phyloP scores from a whole-genome alignment of 2,329 filamentous ascomycete genomes.

The Fusarium sp. region DNA sequence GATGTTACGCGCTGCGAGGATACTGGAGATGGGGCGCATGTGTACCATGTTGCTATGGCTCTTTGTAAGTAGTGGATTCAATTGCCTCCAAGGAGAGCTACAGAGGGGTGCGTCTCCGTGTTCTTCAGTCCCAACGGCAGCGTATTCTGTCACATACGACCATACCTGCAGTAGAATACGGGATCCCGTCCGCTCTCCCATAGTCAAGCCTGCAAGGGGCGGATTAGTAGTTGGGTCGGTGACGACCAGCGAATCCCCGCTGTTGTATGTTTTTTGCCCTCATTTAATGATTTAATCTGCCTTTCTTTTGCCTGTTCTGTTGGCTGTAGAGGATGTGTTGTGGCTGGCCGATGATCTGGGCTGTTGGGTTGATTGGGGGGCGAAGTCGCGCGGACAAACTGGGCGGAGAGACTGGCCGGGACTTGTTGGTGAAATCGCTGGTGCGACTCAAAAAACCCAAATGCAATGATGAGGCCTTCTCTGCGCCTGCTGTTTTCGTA shows the following conservation, averaged over 20 bases:
- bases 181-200: background rate
- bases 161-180: background rate
- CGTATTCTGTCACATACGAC: background rate
- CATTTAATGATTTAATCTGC: fast-evolving
- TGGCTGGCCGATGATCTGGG: fast-evolving
- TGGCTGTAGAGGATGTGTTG: fast-evolving
- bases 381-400: no score
- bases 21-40: fast-evolving
- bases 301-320: fast-evolving
- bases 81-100: fast-evolving
- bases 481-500: fast-evolving
- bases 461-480: fast-evolving
- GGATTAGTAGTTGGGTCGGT: background rate
- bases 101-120: fast-evolving
- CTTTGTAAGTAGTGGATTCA: fast-evolving
- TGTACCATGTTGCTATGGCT: background rate
- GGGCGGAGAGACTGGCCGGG: fast-evolving
- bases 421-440: background rate
- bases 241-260: background rate
- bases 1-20: no score
- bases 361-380: background rate
- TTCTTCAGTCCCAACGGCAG: fast-evolving
- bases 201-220: background rate
- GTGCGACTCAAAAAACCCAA: fast-evolving
- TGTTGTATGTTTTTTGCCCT: background rate